Conservation (phyloP, 2,329 filamentous ascomycete genomes). For the Fusarium cyanostomum region DNA sequence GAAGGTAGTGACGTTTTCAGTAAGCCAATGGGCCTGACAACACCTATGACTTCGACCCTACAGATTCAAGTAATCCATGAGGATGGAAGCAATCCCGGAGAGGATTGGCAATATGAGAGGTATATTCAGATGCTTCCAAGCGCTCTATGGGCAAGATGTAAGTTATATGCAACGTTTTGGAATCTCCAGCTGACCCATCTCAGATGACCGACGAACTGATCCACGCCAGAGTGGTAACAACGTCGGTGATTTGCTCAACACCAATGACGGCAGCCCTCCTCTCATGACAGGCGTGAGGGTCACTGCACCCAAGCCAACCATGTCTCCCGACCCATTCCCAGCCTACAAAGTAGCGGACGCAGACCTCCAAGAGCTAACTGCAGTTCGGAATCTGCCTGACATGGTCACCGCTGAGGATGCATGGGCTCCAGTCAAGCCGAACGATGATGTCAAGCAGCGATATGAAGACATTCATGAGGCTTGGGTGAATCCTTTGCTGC, state of each 20-base stretch:
- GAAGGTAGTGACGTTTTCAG: neutral
- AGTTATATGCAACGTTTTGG: accelerated
- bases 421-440: neutral
- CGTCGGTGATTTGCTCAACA: neutral
- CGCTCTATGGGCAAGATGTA: neutral
- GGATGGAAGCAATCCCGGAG: neutral
- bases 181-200: accelerated
- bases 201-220: neutral
- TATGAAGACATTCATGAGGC: neutral
- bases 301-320: neutral
- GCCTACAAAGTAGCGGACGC: constrained; percentile 1
- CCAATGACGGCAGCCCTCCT: neutral
- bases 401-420: neutral
- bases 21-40: neutral
- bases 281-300: constrained; percentile 10
- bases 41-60: neutral
- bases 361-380: neutral
- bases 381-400: neutral
- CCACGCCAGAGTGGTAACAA: constrained; percentile 6
- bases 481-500: neutral
- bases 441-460: neutral
- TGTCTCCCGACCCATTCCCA: constrained; percentile 4
- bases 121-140: neutral
- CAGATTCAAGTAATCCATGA: neutral
- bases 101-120: constrained; percentile 9